These are phyloP conservation scores for Tolypocladium paradoxum DNA, from an alignment of 2,329 filamentous ascomycete genomes.

Conservation along the genomic window DNA sequence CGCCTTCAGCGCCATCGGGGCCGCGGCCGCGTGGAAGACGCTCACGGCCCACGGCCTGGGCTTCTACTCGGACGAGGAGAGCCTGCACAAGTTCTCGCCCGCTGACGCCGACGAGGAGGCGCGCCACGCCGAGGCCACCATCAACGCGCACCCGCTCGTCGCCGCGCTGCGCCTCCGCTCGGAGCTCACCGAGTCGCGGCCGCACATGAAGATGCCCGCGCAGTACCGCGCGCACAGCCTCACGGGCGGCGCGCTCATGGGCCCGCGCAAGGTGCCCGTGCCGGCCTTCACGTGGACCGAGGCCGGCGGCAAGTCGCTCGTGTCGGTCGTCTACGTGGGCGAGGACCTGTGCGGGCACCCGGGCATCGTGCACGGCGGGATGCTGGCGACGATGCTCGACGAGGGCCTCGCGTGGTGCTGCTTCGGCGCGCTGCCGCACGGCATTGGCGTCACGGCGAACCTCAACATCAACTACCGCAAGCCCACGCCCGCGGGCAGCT, in stretches of 20 bases:
- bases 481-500: slow-evolving; percentile 65
- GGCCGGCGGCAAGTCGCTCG: slow-evolving; percentile 54
- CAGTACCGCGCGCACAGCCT: slow-evolving; percentile 62
- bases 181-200: slow-evolving; percentile 64
- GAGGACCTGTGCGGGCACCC: slow-evolving; percentile 77
- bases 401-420: slow-evolving; percentile 82
- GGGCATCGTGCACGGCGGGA: slow-evolving; percentile 80
- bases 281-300: slow-evolving; percentile 73
- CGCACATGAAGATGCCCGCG: slow-evolving; percentile 76
- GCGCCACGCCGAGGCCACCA: slow-evolving; percentile 56
- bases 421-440: slow-evolving; percentile 78
- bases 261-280: slow-evolving; percentile 64
- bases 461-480: slow-evolving; percentile 74
- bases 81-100: slow-evolving; percentile 53
- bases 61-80: slow-evolving; percentile 54
- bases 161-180: slow-evolving; percentile 55
- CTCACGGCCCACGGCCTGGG: slow-evolving; percentile 24
- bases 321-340: slow-evolving; percentile 69
- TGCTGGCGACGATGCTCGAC: slow-evolving; percentile 86
- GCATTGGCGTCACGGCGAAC: slow-evolving; percentile 77
- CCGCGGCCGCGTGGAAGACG: slow-evolving; percentile 23
- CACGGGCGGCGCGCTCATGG: slow-evolving; percentile 69
- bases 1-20: slow-evolving; percentile 19
- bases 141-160: slow-evolving; percentile 67
- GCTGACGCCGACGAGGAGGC: slow-evolving; percentile 35